Base-by-base conservation (phyloP, 1,284 basidiomycete species). In the Leccinum huronense region DNA sequence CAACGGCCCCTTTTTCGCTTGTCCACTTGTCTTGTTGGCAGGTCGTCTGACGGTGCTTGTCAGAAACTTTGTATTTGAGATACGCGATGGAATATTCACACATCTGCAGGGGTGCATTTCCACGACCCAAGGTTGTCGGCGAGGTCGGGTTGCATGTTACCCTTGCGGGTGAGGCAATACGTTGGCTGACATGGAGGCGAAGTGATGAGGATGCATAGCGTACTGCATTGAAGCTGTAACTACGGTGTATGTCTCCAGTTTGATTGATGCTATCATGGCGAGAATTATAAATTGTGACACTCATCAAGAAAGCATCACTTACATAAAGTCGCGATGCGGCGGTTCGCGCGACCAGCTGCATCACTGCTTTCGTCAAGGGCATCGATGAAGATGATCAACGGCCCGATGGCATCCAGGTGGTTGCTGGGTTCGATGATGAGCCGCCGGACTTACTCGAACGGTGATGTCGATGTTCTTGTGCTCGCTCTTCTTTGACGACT, bases 31-130 rank as follows among this genome's bases (percentile, higher is more conserved):
- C 1, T 45, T 45, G 4, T 16, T 19, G 14, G 14, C 42, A 45
- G 14, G 16, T 16, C 42, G 42, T 45, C 64, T 85, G 9, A 78
- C 78, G 0, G 79, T 82, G 5, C 71, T 85, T 13, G 76, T 83
- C 60, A 76, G 77, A 57, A 77, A 80, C 66, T 84, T 79, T 69
- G 67, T 69, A 0, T 84, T 84, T 66, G 80, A 82, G 63, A 68
- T 82, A 23, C 76, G 73, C 0, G 76, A 79, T 64, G 81, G 82
- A 71, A 75, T 68, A 77, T 84, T 34, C 78, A 23, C 23, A 75
- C 54, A 66, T 68, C 14, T 74, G 75, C 30, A 70, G 71, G 14
- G 77, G 23, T 23, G 23, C 23, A 23, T 65, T 83, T 11, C 74
- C 76, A 2, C 70, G 83, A 27, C 83, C 84, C 2, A 79, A 77